Evolutionary conservation across 805 yeast genomes (phyloP).

Genomic region (Candida tammaniensis): DNA sequence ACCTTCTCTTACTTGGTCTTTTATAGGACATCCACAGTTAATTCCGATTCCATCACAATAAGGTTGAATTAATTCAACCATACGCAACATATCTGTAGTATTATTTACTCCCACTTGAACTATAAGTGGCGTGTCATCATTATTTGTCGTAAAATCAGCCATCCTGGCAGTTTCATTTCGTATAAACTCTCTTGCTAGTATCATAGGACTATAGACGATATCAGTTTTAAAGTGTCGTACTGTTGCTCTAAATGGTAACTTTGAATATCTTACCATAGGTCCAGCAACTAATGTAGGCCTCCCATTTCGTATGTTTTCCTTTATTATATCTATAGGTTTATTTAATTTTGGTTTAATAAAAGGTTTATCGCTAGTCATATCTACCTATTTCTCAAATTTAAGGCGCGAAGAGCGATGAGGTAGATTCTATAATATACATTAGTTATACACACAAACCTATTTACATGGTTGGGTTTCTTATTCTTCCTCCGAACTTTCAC

Average conservation of each 20-base stretch:
- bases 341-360: too few relatives aligned
- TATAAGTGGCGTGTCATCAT: slow-evolving; percentile 64
- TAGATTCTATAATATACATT: slow-evolving; percentile 10
- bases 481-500: slow-evolving; percentile 74
- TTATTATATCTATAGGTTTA: slow-evolving; percentile 34
- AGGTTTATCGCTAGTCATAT: neutral
- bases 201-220: slow-evolving; percentile 94
- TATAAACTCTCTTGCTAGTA: slow-evolving; percentile 91
- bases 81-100: slow-evolving; percentile 73
- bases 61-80: slow-evolving; percentile 86
- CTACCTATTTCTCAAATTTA: slow-evolving; percentile 1
- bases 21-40: slow-evolving; percentile 97
- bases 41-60: slow-evolving; percentile 91
- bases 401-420: neutral
- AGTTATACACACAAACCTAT: slow-evolving; percentile 7
- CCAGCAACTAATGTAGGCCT: slow-evolving; percentile 54
- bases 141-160: slow-evolving; percentile 82
- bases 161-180: slow-evolving; percentile 76
- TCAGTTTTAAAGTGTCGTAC: slow-evolving; percentile 70
- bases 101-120: slow-evolving; percentile 92
- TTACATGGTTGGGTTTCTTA: slow-evolving; percentile 17
- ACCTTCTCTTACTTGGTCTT: slow-evolving; percentile 92
- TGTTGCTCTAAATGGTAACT: slow-evolving; percentile 83
- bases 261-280: slow-evolving; percentile 97
- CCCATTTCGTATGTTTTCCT: slow-evolving; percentile 19